These are phyloP conservation scores for Colletotrichum musae DNA, from an alignment of 2,329 filamentous ascomycete species.

Conservation along the genomic window DNA sequence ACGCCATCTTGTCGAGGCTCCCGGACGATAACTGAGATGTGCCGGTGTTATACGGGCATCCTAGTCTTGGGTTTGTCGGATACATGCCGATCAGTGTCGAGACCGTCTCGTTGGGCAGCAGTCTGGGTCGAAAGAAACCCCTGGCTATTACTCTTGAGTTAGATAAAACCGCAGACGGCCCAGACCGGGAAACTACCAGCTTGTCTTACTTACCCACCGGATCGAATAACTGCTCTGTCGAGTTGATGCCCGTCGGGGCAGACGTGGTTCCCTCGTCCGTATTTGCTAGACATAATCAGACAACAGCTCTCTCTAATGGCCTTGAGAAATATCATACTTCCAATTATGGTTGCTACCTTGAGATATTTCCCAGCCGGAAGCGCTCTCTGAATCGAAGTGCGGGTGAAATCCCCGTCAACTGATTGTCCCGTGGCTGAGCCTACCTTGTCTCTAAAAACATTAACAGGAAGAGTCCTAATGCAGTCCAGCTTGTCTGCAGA, in stretches of 20 bases:
- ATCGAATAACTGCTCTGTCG: slow-evolving; percentile 61
- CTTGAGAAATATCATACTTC: slow-evolving; percentile 49
- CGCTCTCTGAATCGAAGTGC: slow-evolving; percentile 60
- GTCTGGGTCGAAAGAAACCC: slow-evolving; percentile 43
- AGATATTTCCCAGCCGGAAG: slow-evolving; percentile 70
- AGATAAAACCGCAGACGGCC: slow-evolving; percentile 24
- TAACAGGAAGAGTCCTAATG: slow-evolving; percentile 49
- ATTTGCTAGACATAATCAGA: slow-evolving; percentile 56
- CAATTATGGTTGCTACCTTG: slow-evolving; percentile 73
- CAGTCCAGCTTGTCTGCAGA: slow-evolving; percentile 46
- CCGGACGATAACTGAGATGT: not conserved
- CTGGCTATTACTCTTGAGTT: slow-evolving; percentile 48
- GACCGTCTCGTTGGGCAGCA: slow-evolving; percentile 67
- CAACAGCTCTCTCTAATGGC: not conserved
- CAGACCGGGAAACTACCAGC: slow-evolving; percentile 51
- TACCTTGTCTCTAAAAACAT: slow-evolving; percentile 46
- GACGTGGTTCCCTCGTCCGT: slow-evolving; percentile 75
- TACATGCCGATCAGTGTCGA: slow-evolving; percentile 31
- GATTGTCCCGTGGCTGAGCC: slow-evolving; percentile 47
- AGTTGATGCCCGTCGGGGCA: slow-evolving; percentile 67
- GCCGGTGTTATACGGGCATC: slow-evolving; percentile 19
- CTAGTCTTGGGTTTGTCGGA: not conserved
- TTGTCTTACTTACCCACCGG: not conserved
- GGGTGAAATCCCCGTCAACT: slow-evolving; percentile 57
- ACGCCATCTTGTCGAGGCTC: slow-evolving; percentile 14